Base-by-base conservation (phyloP, 192 early-diverging fungal species). In the Umbelopsis ramanniana region DNA sequence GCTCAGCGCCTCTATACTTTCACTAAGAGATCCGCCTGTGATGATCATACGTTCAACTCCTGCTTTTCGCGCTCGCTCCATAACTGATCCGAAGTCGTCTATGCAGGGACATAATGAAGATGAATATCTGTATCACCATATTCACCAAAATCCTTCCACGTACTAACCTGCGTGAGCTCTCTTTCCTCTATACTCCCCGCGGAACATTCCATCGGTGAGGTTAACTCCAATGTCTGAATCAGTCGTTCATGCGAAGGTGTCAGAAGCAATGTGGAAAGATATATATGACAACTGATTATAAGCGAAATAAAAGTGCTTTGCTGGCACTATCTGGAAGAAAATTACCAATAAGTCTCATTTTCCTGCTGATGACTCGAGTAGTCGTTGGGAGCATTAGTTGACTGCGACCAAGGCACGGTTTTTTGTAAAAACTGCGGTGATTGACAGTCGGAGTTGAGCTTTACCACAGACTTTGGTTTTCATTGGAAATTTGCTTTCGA, bases 121-220 rank as follows among this genome's bases (percentile, higher is more conserved):
- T 14, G 10, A 60, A 14, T 24, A 11, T 21, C n/a, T 33, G 29
- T 72, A 46, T 37, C 6, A 33, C 17, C 11, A 19, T 45, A 17
- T 45, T 50, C 38, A 69, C 7, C 6, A 7, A n/a, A 29, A 43
- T 0, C 29, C 10, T n/a, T 29, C 47, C 14, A 19, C 37, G 3
- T 4, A 52, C 68, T 69, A 76, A 90, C 89, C 88, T 48, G 72
- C 67, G 71, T 96, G 95, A 21, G 75, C 85, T 74, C 83, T 87
- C 67, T 93, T 94, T 22, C 88, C 93, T 68, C 93, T 87, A 81
- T 97, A 97, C 45, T 81, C 47, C 17, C 93, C 95, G 40, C 85
- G 84, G 77, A 94, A 97, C 85, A 96, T 89, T 21, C 90, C 86
- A 77, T 97, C 94, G 0, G 94, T 93, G 66, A 97, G 86, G 75